phyloP scores from a whole-genome alignment of 352 stramenopile genomes.

The Thalassiosira sp. region DNA sequence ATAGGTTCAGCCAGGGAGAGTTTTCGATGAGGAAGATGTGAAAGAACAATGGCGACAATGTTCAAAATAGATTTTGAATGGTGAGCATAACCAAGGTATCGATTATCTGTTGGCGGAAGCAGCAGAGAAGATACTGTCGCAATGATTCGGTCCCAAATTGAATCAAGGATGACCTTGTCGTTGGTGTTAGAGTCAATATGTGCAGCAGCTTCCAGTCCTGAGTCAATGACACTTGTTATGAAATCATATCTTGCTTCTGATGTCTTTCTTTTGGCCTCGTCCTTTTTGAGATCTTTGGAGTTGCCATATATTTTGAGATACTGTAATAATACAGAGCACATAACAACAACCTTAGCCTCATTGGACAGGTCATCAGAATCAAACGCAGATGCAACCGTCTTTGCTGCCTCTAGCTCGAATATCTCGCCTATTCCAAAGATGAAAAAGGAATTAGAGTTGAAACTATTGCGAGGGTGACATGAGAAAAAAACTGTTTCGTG shows the following conservation, averaged over 20 bases:
- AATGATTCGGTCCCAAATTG: conserved; percentile 57
- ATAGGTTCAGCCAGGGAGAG: conserved; percentile 40
- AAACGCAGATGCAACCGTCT: conserved; percentile 50
- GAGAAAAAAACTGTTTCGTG: not conserved
- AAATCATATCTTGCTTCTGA: conserved; percentile 55
- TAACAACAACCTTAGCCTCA: conserved; percentile 52
- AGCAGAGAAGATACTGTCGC: conserved; percentile 43
- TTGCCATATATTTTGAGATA: conserved; percentile 51
- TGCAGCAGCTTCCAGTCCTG: conserved; percentile 42
- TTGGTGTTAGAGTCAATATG: conserved; percentile 34
- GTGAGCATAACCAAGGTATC: conserved; percentile 47
- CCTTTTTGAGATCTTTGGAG: conserved; percentile 8
- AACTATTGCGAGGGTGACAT: not conserved
- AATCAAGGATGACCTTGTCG: conserved; percentile 44
- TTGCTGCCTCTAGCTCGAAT: conserved; percentile 56
- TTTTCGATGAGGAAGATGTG: conserved; percentile 45
- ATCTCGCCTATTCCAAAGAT: conserved; percentile 36
- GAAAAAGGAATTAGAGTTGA: conserved; percentile 4
- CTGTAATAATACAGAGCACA: conserved; percentile 58
- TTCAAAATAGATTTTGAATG: conserved; percentile 59
- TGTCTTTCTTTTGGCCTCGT: conserved; percentile 15
- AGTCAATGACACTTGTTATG: conserved; percentile 55
- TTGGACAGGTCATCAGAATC: conserved; percentile 51
- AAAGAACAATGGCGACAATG: conserved; percentile 53
- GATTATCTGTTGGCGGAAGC: conserved; percentile 36